Percentiles rank a stretch among this genome's conserved stretches.
Evolutionary conservation across 306 rosid species (phyloP).

Genomic region (Quercus aquifolioides): DNA sequence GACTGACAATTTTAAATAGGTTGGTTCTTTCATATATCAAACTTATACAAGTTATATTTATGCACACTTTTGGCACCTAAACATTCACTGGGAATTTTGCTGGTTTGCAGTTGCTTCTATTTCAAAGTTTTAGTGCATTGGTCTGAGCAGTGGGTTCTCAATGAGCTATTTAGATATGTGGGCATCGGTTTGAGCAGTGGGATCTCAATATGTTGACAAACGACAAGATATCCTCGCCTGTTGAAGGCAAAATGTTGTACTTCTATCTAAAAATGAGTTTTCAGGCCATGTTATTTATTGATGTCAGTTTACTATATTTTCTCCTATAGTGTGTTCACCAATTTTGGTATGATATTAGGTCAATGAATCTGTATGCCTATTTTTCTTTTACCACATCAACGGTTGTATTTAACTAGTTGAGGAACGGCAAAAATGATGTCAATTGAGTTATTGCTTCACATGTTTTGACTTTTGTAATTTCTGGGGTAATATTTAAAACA

Average conservation of each 20-base stretch:
- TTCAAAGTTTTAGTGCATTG: conserved; percentile 5
- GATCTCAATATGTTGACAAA: no score
- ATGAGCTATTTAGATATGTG: conserved; percentile 16
- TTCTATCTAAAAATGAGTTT: no score
- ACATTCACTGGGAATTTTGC: background rate
- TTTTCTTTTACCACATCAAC: background rate
- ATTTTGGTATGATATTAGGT: conserved; percentile 35
- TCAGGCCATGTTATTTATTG: no score
- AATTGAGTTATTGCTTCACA: background rate
- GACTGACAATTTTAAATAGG: conserved; percentile 46
- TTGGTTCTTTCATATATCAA: conserved; percentile 16
- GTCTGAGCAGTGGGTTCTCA: conserved; percentile 21
- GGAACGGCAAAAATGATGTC: background rate
- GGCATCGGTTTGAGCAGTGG: no score
- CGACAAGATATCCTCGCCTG: no score
- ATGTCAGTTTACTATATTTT: no score
- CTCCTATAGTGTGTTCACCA: no score
- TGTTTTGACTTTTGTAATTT: background rate
- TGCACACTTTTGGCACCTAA: background rate
- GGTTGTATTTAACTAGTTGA: background rate
- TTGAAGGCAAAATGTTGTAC: no score
- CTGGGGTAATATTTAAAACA: background rate
- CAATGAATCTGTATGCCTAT: conserved; percentile 24
- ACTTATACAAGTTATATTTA: background rate
- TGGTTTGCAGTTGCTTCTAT: conserved; percentile 32